Evolutionary conservation across 2,329 filamentous ascomycete species (phyloP).

Genomic region (Sclerotinia subarctica): DNA sequence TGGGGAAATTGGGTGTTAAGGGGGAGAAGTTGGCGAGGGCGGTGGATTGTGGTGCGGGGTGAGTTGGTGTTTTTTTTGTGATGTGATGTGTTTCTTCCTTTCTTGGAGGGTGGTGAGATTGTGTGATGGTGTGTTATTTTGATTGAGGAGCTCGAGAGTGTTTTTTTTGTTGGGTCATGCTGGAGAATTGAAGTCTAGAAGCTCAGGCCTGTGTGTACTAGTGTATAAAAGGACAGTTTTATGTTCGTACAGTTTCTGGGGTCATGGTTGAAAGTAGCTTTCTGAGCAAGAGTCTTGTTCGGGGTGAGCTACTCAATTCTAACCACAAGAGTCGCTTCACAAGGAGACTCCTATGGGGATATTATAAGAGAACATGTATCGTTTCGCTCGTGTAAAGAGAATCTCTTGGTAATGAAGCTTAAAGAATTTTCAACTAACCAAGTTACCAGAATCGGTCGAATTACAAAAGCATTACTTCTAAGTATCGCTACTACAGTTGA

Average conservation of each 20-base stretch:
- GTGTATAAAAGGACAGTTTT: too few species aligned
- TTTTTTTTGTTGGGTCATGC: not conserved
- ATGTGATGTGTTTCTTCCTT: not conserved
- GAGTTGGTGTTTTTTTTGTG: constrained; percentile 24
- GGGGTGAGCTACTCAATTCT: too few species aligned
- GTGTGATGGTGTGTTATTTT: not conserved
- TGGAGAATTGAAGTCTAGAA: not conserved
- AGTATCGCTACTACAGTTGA: constrained; percentile 70
- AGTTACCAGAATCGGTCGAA: constrained; percentile 67
- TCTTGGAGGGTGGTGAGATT: not conserved
- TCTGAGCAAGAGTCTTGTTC: too few species aligned
- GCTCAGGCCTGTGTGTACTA: not conserved
- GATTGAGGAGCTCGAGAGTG: too few species aligned
- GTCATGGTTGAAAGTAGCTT: too few species aligned
- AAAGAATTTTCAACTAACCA: not conserved
- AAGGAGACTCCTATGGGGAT: too few species aligned
- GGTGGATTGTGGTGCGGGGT: constrained; percentile 44
- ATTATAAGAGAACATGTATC: too few species aligned
- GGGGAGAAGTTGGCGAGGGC: constrained; percentile 37
- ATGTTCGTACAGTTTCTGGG: too few species aligned
- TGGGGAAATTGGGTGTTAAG: constrained; percentile 59
- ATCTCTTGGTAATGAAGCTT: not conserved
- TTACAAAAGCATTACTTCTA: constrained; percentile 75
- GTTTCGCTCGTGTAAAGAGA: too few species aligned
- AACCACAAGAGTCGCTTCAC: too few species aligned